Evolutionary conservation across 768 basidiomycete genomes (phyloP), one percentile per base, ranked within the genome.

Genomic region (Termitomyces sp.): DNA sequence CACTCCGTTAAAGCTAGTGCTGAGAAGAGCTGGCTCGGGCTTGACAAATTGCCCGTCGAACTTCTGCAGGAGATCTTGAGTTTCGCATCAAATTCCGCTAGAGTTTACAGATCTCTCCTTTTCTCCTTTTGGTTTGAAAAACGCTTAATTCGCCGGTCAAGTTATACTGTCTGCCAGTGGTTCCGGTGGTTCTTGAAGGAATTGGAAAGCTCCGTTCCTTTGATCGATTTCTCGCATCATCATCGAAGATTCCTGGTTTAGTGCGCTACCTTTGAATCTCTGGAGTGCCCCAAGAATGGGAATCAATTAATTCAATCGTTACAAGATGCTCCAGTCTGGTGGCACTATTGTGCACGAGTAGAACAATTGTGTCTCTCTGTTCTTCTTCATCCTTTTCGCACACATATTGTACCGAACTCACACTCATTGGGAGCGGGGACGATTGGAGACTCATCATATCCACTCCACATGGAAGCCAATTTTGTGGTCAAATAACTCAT

Each of bases 121-220:
- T 50, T 56, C 61, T 64, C 35, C 58, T 64, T 9, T 50, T 64
- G 43, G 59, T 64, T 8, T 64, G 61, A n/a, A 61, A 60, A 28
- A 24, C 52, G 7, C 50, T 64, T 13, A 32, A 62, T 40, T 20
- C 42, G 5, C 26, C 58, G 4, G 58, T 46, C 22, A 56, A 59
- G 51, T n/a, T 56, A 12, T 18, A 43, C 26, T 64, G 63, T 51
- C 28, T 64, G 32, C 53, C 43, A 28, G 56, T 56, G 1, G 63
- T 64, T 36, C 63, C 63, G 3, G 48, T 64, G 32, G 59, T 58
- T 24, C 58, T 64, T 5, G 35, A 56, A 8, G 56, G 35, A 3
- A 38, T 50, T 13, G 38, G 42, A 35, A 53, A 60, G 22, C 58
- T 64, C 12, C 40, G 38, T n/a, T 60, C 63, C 0, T 64, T 64